Evolutionary conservation across 1,284 basidiomycete genomes (phyloP), one percentile per base, ranked within the genome.

Genomic region (Amylostereum areolatum): DNA sequence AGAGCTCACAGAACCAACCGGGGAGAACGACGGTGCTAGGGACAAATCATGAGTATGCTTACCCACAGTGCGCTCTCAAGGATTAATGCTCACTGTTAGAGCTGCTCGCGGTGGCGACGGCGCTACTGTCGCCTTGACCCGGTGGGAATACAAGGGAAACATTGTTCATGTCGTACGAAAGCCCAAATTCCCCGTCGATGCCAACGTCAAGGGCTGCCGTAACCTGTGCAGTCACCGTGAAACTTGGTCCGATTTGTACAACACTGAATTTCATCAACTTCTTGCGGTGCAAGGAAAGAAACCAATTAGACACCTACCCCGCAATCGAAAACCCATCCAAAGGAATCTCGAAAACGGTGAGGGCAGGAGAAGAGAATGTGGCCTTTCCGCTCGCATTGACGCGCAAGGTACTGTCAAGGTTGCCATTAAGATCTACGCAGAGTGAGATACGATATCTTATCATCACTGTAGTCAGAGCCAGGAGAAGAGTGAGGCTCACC

Each of bases 121-220:
- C 62, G 5, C 29, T 51, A 32, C 55, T 59, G 8, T 48, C 48
- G 12, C 47, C 46, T n/a, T 34, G 34, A 7, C 40, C 53, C 0
- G 68, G 65, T 8, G 77, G 76, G 67, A 78, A 78, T 49, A 69
- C 63, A 30, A 77, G 57, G 47, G 72, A 56, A 3, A 70, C 70
- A 11, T 70, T 65, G 35, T 54, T 50, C 44, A 68, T 51, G 30
- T 47, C 55, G 50, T 66, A 64, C 12, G 53, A 47, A n/a, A 78
- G 54, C 24, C 65, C 71, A 40, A 77, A 66, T 3, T 51, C 65
- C 42, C 72, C 46, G 52, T 70, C 66, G 42, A 71, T 62, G 44
- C 66, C 61, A 24, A 69, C 45, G 33, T 70, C 69, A 18, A 77
- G 57, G 2, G 50, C 49, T 1, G 56, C 59, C 8, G 47, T 56